Base-by-base conservation (phyloP, 2,329 filamentous ascomycete genomes). In the Fusarium piperis region DNA sequence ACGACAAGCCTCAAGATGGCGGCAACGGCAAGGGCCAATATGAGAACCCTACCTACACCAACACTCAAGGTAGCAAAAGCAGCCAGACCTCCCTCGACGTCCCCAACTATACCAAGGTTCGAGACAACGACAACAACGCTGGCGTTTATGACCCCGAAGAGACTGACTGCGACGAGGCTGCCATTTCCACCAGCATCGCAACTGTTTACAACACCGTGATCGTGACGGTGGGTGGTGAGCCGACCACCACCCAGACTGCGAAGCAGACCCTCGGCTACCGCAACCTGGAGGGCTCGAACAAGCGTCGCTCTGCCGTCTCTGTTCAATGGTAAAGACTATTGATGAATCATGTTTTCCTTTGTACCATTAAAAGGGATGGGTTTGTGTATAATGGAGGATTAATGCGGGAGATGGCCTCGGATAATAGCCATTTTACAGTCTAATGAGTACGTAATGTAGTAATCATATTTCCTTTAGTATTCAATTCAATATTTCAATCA, bases 171-270 rank as follows among this genome's bases (percentile, higher is more conserved):
- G 65, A 76, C 32, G 62, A 65, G 3, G 69, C 64, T 56, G 63
- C 72, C 13, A 63, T 75, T 23, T 78, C 76, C 6, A 80, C 80
- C 28, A 79, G 76, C 44, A 75, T 80, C 26, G 67, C 76, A 12
- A 82, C 81, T 15, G 72, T 78, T 35, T 83, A 79, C 69, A 82
- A 81, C 73, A 83, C 81, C 2, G 72, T 82, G n/a, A 65, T 76
- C 16, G 74, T 79, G 62, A 82, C 80, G 7, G 72, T 80, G 32
- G 65, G 62, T 44, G 56, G 33, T n/a, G 33, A 63, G 10, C 62
- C 64, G 7, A 35, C 65, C n/a, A 65, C 55, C 18, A 48, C 70
- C 11, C 51, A 53, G 16, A 20, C 44, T 55, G 35, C 55, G 32
- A 53, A 67, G 51, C 64, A 58, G 35, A 36, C 46, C 4, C 46